Conservation (phyloP, 306 rosid genomes). For the Oxytropis ochrocephala region DNA sequence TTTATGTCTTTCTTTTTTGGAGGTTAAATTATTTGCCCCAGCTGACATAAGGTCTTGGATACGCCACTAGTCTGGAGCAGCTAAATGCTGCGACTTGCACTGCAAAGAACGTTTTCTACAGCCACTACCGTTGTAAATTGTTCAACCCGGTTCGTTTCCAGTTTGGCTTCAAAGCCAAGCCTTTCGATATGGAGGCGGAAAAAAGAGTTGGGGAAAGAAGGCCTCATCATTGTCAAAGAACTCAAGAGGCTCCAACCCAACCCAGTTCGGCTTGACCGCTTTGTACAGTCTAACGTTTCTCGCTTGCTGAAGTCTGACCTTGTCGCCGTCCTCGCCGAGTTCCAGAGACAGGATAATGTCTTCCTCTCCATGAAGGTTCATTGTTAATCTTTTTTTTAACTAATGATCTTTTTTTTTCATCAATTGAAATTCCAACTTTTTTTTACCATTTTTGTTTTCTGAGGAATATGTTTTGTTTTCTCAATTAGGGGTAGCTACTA, state of each 20-base stretch:
- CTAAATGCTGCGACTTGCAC: conserved; percentile 11
- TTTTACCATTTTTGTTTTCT: background rate
- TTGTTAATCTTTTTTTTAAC: background rate
- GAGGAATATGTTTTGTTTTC: background rate
- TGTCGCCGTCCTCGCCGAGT: conserved; percentile 63
- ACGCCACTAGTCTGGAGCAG: too few relatives aligned
- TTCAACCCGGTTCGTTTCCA: conserved; percentile 16
- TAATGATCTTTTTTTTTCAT: background rate
- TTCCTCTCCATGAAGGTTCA: conserved; percentile 70
- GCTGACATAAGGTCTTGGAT: too few relatives aligned
- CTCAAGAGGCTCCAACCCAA: conserved; percentile 61
- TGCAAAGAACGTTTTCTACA: conserved; percentile 8
- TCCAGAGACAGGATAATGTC: conserved; percentile 70
- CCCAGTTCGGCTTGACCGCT: conserved; percentile 57
- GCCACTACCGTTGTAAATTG: too few relatives aligned
- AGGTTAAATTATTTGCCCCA: too few relatives aligned
- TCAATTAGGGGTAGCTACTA: background rate
- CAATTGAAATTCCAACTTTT: background rate
- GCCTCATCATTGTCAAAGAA: conserved; percentile 64
- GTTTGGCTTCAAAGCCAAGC: conserved; percentile 71
- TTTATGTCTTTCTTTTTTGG: too few relatives aligned
- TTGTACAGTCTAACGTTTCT: conserved; percentile 62
- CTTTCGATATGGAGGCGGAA: conserved; percentile 88
- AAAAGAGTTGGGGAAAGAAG: conserved; percentile 94
- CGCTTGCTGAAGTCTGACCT: conserved; percentile 92